phyloP scores from a whole-genome alignment of 768 basidiomycete genomes.

The Pleurotus tuber-regium region DNA sequence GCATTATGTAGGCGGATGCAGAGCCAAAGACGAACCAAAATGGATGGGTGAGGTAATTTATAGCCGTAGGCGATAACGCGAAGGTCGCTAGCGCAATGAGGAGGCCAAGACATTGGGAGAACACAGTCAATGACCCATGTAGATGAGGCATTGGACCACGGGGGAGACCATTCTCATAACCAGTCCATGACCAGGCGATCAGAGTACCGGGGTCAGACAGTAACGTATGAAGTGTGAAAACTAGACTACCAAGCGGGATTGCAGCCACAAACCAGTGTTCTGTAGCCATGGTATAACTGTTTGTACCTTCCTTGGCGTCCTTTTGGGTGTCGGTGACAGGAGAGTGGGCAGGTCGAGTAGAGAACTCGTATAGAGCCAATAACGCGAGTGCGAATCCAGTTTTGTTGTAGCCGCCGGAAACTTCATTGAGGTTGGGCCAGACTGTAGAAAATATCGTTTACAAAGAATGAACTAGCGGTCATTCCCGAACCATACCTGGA shows the following conservation, averaged over 20 bases:
- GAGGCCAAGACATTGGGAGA: slow-evolving; percentile 59
- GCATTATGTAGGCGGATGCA: slow-evolving; percentile 53
- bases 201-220: slow-evolving; percentile 76
- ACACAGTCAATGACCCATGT: slow-evolving; percentile 65
- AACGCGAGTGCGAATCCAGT: slow-evolving; percentile 57
- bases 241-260: slow-evolving; percentile 60
- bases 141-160: slow-evolving; percentile 73
- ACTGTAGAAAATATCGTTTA: too few relatives aligned
- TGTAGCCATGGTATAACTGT: slow-evolving; percentile 11
- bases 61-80: slow-evolving; percentile 34
- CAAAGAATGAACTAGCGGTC: too few relatives aligned
- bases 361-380: slow-evolving; percentile 56
- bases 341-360: slow-evolving; percentile 34
- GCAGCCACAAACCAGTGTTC: slow-evolving; percentile 32
- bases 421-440: slow-evolving; percentile 73
- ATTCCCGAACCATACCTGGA: slow-evolving; percentile 57
- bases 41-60: slow-evolving; percentile 39
- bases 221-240: slow-evolving; percentile 73
- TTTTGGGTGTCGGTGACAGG: slow-evolving; percentile 12
- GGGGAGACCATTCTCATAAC: slow-evolving; percentile 60
- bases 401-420: slow-evolving; percentile 70
- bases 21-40: slow-evolving; percentile 55
- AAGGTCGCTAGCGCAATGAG: slow-evolving; percentile 30
- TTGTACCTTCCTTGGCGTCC: not conserved
- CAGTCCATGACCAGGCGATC: slow-evolving; percentile 88